Evolutionary conservation across 108 stramenopile species (phyloP).

Genomic region (Cyclotella atomus): DNA sequence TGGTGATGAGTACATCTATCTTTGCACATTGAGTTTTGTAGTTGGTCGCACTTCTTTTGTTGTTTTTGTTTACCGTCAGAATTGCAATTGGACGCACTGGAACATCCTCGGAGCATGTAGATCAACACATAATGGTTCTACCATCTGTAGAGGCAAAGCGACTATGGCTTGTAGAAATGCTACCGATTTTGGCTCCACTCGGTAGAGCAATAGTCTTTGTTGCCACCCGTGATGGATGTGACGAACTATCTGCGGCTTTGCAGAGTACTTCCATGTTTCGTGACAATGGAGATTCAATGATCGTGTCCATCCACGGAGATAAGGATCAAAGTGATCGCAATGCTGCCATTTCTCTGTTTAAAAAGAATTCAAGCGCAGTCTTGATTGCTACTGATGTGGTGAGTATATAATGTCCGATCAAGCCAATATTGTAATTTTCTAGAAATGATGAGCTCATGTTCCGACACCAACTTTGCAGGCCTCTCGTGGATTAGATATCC

Average conservation of each 20-base stretch:
- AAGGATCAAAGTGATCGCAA: conserved; percentile 93
- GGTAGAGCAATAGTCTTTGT: conserved; percentile 85
- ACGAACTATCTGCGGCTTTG: conserved; percentile 56
- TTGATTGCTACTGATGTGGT: conserved; percentile 99
- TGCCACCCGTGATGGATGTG: conserved; percentile 75
- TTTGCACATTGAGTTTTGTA: conserved; percentile 12
- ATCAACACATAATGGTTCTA: conserved; percentile 82
- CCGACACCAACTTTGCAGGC: not conserved
- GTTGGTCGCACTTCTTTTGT: conserved; percentile 39
- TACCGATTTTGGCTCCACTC: conserved; percentile 60
- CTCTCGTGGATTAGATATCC: conserved; percentile 90
- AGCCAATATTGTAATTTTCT: too few species aligned
- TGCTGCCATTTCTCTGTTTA: conserved; percentile 86
- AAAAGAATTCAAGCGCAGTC: conserved; percentile 71
- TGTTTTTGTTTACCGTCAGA: conserved; percentile 26
- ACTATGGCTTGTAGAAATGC: conserved; percentile 71
- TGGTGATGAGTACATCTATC: too few species aligned
- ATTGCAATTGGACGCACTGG: conserved; percentile 81
- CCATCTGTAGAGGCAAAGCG: conserved; percentile 61
- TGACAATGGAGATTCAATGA: conserved; percentile 50
- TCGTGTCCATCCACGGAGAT: conserved; percentile 97
- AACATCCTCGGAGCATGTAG: conserved; percentile 68
- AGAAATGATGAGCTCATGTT: too few species aligned
- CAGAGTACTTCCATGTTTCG: conserved; percentile 1
- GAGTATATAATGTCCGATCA: not conserved